These are phyloP conservation scores for Ceratocystis smalleyi DNA, from an alignment of 2,329 filamentous ascomycete species.

Conservation along the genomic window DNA sequence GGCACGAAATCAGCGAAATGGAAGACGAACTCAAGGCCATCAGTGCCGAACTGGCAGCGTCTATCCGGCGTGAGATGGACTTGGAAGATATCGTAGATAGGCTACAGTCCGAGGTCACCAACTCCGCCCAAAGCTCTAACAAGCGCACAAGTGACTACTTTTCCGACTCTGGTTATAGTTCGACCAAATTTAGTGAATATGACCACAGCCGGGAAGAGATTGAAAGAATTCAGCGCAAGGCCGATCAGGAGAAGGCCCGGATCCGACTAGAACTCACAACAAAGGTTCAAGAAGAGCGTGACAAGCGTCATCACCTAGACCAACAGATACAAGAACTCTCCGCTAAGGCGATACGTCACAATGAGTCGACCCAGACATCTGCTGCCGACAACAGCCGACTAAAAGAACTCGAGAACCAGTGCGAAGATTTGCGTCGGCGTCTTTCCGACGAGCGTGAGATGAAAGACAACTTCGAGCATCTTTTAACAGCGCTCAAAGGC, in stretches of 20 bases:
- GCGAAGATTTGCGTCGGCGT: slow-evolving; percentile 70
- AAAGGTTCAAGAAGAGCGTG: slow-evolving; percentile 76
- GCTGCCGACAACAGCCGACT: slow-evolving; percentile 45
- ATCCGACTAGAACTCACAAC: slow-evolving; percentile 70
- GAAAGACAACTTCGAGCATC: slow-evolving; percentile 87
- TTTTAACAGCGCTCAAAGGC: slow-evolving; percentile 65
- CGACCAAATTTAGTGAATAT: slow-evolving; percentile 57
- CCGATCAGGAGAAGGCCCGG: slow-evolving; percentile 82
- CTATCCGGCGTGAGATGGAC: slow-evolving; percentile 91
- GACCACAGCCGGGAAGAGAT: slow-evolving; percentile 54
- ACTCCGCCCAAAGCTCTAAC: slow-evolving; percentile 36
- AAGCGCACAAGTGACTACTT: slow-evolving; percentile 93
- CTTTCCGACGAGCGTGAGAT: slow-evolving; percentile 71
- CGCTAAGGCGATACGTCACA: slow-evolving; percentile 53
- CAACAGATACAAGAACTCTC: slow-evolving; percentile 71
- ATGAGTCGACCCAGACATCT: slow-evolving; percentile 38
- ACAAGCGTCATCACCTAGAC: slow-evolving; percentile 60
- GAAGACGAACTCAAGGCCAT: slow-evolving; percentile 90
- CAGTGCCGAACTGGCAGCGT: slow-evolving; percentile 78
- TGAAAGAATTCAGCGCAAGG: slow-evolving; percentile 64
- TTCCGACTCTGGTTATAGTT: slow-evolving; percentile 86
- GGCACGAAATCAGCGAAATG: slow-evolving; percentile 60
- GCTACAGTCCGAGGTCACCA: slow-evolving; percentile 59
- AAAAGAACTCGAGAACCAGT: slow-evolving; percentile 60
- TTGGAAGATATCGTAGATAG: slow-evolving; percentile 85